phyloP scores from a whole-genome alignment of 2,329 filamentous ascomycete genomes.

The Fusarium brevicatenulatum region DNA sequence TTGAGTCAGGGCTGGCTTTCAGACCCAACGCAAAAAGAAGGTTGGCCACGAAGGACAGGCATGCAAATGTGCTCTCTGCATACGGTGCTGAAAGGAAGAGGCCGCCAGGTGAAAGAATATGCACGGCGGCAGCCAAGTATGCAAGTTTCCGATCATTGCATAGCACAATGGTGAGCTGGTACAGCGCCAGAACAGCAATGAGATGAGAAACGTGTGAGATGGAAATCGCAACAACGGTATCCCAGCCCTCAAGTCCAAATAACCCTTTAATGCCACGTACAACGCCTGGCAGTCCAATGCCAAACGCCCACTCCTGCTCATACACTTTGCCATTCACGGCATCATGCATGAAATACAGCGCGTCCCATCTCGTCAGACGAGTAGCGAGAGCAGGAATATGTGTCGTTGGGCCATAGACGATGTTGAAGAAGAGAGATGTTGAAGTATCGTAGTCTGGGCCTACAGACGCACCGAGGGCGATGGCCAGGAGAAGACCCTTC shows the following conservation, averaged over 20 bases:
- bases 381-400: conserved; percentile 59
- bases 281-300: conserved; percentile 57
- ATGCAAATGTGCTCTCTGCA: conserved; percentile 80
- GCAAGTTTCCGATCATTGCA: conserved; percentile 65
- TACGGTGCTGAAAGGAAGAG: conserved; percentile 91
- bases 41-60: conserved; percentile 79
- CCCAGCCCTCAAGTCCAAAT: conserved; percentile 39
- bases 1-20: conserved; percentile 38
- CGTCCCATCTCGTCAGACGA: conserved; percentile 81
- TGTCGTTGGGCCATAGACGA: conserved; percentile 47
- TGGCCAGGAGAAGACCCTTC: conserved; percentile 73
- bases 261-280: conserved; percentile 50
- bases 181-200: conserved; percentile 77
- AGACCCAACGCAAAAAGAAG: conserved; percentile 70
- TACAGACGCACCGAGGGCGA: conserved; percentile 63
- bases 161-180: conserved; percentile 70
- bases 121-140: conserved; percentile 76
- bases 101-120: conserved; percentile 87
- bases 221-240: conserved; percentile 67
- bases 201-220: conserved; percentile 82
- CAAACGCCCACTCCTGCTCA: conserved; percentile 91
- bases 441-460: conserved; percentile 84
- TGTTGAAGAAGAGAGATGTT: conserved; percentile 60
- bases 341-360: conserved; percentile 76
- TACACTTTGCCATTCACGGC: conserved; percentile 73